Conservation (phyloP, 768 basidiomycete genomes). For the Austroboletus eburneus region DNA sequence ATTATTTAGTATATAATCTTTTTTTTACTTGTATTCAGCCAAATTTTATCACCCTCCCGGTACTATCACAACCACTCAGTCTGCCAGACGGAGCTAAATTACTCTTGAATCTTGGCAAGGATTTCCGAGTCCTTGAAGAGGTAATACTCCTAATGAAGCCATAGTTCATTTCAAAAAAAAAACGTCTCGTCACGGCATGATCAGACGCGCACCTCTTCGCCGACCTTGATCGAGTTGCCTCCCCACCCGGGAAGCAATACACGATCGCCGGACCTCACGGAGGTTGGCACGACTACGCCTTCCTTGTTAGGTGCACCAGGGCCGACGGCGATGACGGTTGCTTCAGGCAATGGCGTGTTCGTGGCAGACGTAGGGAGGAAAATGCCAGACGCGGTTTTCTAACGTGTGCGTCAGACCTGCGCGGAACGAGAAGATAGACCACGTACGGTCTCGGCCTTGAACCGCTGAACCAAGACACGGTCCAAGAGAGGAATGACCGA, state of each 20-base stretch:
- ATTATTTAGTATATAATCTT: slow-evolving; percentile 17
- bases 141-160: slow-evolving; percentile 72
- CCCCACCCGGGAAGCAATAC: slow-evolving; percentile 97
- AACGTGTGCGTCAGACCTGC: not conserved
- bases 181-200: slow-evolving; percentile 28
- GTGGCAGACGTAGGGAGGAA: slow-evolving; percentile 93
- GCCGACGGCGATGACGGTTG: slow-evolving; percentile 92
- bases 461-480: slow-evolving; percentile 95
- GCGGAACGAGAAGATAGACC: not conserved
- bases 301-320: slow-evolving; percentile 92
- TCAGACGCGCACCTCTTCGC: slow-evolving; percentile 96
- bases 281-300: slow-evolving; percentile 66
- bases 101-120: slow-evolving; percentile 94
- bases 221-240: slow-evolving; percentile 92
- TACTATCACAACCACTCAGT: no score
- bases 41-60: no score
- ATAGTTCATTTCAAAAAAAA: not conserved
- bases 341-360: slow-evolving; percentile 86
- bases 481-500: slow-evolving; percentile 87
- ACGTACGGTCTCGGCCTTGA: slow-evolving; percentile 92
- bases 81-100: no score
- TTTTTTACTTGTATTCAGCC: slow-evolving; percentile 6
- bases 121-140: slow-evolving; percentile 95
- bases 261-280: slow-evolving; percentile 85
- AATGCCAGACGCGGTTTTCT: slow-evolving; percentile 99